These are phyloP conservation scores for Calocybe gangraenosa DNA, from an alignment of 768 basidiomycete genomes.

Conservation along the genomic window DNA sequence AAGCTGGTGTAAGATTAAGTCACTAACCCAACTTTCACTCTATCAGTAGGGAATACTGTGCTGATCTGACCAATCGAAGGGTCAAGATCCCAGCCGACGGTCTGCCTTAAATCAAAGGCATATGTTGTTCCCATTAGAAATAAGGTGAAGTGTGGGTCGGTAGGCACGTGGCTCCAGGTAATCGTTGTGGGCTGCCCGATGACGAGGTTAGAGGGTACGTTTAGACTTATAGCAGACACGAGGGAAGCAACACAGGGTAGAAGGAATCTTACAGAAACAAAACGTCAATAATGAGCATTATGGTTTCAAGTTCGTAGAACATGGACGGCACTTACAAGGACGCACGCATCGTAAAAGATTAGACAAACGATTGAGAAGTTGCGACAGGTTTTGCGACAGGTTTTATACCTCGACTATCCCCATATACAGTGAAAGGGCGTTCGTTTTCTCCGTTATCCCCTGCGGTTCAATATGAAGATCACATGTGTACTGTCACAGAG, in stretches of 20 bases:
- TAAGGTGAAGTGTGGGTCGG: constrained; percentile 7
- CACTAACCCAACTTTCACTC: constrained; percentile 11
- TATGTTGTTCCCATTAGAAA: constrained; percentile 5
- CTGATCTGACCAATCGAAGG: constrained; percentile 6
- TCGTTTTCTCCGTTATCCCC: no score
- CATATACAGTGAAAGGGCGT: no score
- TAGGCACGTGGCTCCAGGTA: constrained; percentile 3
- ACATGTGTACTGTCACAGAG: no score
- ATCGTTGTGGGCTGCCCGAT: constrained; percentile 11
- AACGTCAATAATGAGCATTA: no score
- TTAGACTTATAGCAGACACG: not conserved
- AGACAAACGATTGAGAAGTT: no score
- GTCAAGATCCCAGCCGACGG: constrained; percentile 4
- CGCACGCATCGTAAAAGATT: no score
- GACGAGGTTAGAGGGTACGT: constrained; percentile 6
- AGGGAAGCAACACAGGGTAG: not conserved
- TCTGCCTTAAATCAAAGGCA: constrained; percentile 9
- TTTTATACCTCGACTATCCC: no score
- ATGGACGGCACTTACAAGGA: no score
- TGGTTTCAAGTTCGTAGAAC: no score
- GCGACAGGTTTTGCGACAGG: no score
- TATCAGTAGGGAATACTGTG: constrained; percentile 8
- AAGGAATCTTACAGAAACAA: not conserved
- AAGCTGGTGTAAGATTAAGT: no score
- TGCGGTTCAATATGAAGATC: no score